Evolutionary conservation across 2,329 filamentous ascomycete species (phyloP), one percentile per base, ranked within the genome.

Genomic region (Diaporthe batatas): DNA sequence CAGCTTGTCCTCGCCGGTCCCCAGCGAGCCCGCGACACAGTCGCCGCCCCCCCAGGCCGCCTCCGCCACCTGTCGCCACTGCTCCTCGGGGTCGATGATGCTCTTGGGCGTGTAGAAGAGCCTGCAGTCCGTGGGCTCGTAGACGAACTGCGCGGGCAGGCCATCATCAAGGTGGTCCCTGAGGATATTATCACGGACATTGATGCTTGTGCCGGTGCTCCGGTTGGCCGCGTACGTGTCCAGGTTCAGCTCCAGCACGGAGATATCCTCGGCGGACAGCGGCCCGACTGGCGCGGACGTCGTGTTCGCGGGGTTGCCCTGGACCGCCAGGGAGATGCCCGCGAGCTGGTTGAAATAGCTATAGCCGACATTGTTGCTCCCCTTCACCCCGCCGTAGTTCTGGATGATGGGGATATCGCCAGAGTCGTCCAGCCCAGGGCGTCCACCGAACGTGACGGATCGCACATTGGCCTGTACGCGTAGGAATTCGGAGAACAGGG

Each of bases 401-500:
- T 89, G 87, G 68, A 89, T 89, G 1, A 72, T 72, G 51, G 70
- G 70, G 6, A 68, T 44, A 14, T 67, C 29, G 11, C 70, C 70
- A 12, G 62, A 44, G 0, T 39, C 59, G 23, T 67, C 59, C 16
- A 72, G 59, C 4, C 39, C 2, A 55, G 84, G 83, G 4, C 81
- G 81, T 8, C 88, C 88, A 34, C 88, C 88, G 70, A 88, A 81
- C 5, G 84, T 86, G 68, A 89, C 83, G 11, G 84, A 86, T 79
- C 86, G 85, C 16, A 90, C 86, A 44, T 85, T 85, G 25, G 82
- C 87, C 72, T 88, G 83, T 25, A 83, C 79, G 29, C 84, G 84
- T 77, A 90, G 81, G 76, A 90, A 83, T 75, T 90, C 86, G 16
- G 84, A 83, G 76, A 90, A 89, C 6, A 89, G 81, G 6, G 87